These are phyloP conservation scores for Przewalskia tangutica DNA, from an alignment of 257 asterid genomes.

Conservation along the genomic window DNA sequence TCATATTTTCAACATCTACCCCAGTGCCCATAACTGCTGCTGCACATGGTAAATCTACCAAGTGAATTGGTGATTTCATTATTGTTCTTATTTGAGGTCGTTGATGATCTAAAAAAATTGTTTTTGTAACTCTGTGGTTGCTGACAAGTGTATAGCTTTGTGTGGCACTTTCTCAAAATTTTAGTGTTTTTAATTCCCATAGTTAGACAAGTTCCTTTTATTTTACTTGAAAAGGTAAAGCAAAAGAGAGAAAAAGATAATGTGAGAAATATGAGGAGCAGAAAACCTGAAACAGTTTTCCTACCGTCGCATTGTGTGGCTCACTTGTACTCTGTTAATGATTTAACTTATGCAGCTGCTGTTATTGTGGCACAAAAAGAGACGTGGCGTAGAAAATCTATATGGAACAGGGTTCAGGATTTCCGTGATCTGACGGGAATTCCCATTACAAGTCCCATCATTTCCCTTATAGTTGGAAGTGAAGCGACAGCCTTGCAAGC, in stretches of 20 bases:
- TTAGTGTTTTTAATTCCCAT: neutral
- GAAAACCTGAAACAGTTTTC: neutral
- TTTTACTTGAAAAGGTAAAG: neutral
- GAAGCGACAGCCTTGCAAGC: conserved; percentile 89
- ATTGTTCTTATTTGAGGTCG: neutral
- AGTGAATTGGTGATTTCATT: neutral
- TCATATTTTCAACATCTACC: conserved; percentile 89
- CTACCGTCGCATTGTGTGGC: neutral
- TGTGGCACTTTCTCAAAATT: neutral
- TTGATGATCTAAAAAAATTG: neutral
- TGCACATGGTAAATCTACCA: conserved; percentile 52
- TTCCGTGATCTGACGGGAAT: conserved; percentile 45
- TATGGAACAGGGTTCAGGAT: conserved; percentile 55
- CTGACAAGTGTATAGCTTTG: neutral
- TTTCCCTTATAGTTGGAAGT: conserved; percentile 63
- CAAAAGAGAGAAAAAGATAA: neutral
- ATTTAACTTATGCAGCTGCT: conserved; percentile 53
- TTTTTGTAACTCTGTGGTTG: neutral
- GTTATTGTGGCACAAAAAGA: conserved; percentile 63
- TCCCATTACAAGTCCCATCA: conserved; percentile 33
- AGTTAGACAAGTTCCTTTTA: neutral
- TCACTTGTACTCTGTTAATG: neutral
- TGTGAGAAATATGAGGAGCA: neutral
- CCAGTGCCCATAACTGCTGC: conserved; percentile 96
- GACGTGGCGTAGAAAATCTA: conserved; percentile 75